Evolutionary conservation across 2,329 filamentous ascomycete species (phyloP), one percentile per base, ranked within the genome.

Genomic region (Verticillium alfalfae): DNA sequence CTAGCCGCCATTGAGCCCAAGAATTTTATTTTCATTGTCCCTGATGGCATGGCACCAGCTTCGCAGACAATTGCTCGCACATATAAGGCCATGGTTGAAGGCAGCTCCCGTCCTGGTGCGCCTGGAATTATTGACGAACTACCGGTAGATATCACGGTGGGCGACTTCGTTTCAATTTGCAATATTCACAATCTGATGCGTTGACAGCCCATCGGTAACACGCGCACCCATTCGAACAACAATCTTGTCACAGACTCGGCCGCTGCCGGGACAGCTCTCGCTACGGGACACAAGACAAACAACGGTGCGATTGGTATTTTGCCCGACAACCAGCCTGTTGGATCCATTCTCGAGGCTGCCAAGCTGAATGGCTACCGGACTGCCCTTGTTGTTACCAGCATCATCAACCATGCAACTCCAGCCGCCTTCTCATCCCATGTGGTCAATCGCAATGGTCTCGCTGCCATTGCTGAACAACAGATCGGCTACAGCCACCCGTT

Each of bases 191-290:
- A 45, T n/a, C 56, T 58, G 26, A 58, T 13, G 26, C 13, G 5
- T 4, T 22, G 15, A 56, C n/a, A 65, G 63, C 41, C 61, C 18
- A 52, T 64, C n/a, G 65, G 65, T 16, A 62, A 60, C 55, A 59
- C 57, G 31, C 64, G 66, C 34, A 70, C 69, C 18, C 66, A 66
- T 52, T 66, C 69, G 3, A 67, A 59, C 61, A 68, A 76, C 65
- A 74, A 72, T 22, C 65, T 76, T 2, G 70, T 77, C 39, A 76
- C 75, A 9, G 75, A 76, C 60, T 76, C 74, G 22, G 72, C 72
- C 10, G 73, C 73, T 26, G 70, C 72, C 54, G 74, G 72, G 5
- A 76, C 75, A 26, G 73, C 75, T 5, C 72, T 76, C 60, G 73
- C 71, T 6, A 70, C 70, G n/a, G 75, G 75, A 12, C 66, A 71